Evolutionary conservation across 2,329 filamentous ascomycete genomes (phyloP).

Genomic region (Thyridium curvatum): DNA sequence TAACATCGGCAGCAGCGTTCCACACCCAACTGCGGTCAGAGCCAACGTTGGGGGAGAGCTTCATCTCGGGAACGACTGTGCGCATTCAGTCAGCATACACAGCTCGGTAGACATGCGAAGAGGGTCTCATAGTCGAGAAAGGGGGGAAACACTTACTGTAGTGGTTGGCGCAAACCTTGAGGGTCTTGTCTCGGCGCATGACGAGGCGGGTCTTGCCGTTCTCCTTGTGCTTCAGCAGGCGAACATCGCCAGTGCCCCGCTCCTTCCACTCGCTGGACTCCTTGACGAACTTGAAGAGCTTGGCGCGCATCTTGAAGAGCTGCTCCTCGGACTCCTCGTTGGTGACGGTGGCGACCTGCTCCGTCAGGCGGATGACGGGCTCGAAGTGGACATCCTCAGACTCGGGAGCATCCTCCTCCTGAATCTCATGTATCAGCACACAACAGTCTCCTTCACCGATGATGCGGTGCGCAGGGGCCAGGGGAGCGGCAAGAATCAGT

Average conservation of each 20-base stretch:
- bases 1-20: slow-evolving; percentile 96
- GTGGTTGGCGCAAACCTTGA: slow-evolving; percentile 99
- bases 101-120: not conserved
- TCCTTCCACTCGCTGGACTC: slow-evolving; percentile 97
- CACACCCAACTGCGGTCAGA: slow-evolving; percentile 99
- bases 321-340: slow-evolving; percentile 98
- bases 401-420: slow-evolving; percentile 76
- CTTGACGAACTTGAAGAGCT: slow-evolving; percentile 97
- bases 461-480: too few relatives aligned
- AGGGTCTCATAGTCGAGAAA: not conserved
- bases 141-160: slow-evolving; percentile 59
- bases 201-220: slow-evolving; percentile 96
- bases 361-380: slow-evolving; percentile 90
- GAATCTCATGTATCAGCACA: slow-evolving; percentile 2
- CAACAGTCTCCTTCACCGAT: too few relatives aligned
- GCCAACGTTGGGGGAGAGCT: slow-evolving; percentile 94
- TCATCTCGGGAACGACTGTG: slow-evolving; percentile 90
- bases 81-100: not conserved
- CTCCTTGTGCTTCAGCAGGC: slow-evolving; percentile 97
- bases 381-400: slow-evolving; percentile 95
- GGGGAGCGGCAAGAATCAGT: too few relatives aligned
- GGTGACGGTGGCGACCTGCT: slow-evolving; percentile 95
- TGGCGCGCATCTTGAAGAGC: slow-evolving; percentile 98
- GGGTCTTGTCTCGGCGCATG: slow-evolving; percentile 98
- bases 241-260: slow-evolving; percentile 92